Evolutionary conservation across 768 basidiomycete genomes (phyloP), one percentile per base, ranked within the genome.

Genomic region (Chalciporus piperatus): DNA sequence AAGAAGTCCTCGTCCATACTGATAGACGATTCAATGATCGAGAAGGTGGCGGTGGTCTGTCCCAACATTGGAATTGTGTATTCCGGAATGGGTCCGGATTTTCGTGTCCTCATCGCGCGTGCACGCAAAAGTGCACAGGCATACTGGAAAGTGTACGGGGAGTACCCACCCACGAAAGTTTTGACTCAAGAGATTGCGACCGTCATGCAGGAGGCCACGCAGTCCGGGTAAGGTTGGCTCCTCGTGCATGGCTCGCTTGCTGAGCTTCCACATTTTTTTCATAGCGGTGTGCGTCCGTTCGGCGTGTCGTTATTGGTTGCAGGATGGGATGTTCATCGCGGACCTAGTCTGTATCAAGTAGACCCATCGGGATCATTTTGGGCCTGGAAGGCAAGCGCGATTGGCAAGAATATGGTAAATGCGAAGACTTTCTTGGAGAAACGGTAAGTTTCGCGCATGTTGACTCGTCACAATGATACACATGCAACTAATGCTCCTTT

Each of bases 311-410:
- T 99, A 50, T 79, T 99, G 45, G 94, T 99, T 33, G 96, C 96
- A 17, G 97, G 97, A 41, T 99, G 90, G 88, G 97, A 99, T 69
- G 77, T 78, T 61, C 87, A 87, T 67, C 87, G 92, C n/a, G 97
- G 97, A 20, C 92, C 94, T 57, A 88, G 85, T n/a, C 78, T 99
- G 59, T 98, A 97, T 73, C 97, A 99, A 71, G 95, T 99, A 39
- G 97, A 99, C 74, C 97, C 97, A 37, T 97, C 94, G 33, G 97
- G 97, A 48, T 93, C 92, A 28, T 99, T 92, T 74, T 99, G 97
- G 97, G 96, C 97, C 27, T 99, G 97, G 97, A 99, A 99, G 69
- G 97, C 97, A 8, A 96, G 93, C 67, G 97, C 97, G 11, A 99
- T 98, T 61, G 97, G 97, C 37, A 99, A 99, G 76, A 98, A 98